Percentiles rank a stretch among this genome's conserved stretches.
phyloP scores from a whole-genome alignment of 1,139 yeast genomes.

The Yamadazyma kanchanaburiensis region DNA sequence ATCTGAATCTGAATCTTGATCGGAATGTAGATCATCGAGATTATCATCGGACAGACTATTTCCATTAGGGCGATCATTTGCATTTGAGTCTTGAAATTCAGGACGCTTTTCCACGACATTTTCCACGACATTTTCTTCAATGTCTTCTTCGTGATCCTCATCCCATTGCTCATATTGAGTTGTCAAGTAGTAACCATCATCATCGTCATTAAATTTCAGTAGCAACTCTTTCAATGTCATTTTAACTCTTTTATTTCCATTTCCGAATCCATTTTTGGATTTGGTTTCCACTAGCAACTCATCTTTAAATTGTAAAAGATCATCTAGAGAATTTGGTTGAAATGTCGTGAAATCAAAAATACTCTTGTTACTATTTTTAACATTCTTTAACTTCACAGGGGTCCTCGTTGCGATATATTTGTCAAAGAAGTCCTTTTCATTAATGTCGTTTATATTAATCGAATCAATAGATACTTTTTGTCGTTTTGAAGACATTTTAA shows the following conservation, averaged over 20 bases:
- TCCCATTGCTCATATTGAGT: conserved; percentile 57
- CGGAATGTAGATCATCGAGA: conserved; percentile 7
- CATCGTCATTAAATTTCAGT: conserved; percentile 33
- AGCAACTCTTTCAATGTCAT: conserved; percentile 50
- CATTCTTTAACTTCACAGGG: conserved; percentile 31
- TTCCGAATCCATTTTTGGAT: conserved; percentile 60
- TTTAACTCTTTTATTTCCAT: conserved; percentile 49
- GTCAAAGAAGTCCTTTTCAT: conserved; percentile 19
- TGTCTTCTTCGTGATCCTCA: conserved; percentile 10
- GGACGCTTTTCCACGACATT: no score
- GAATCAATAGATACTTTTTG: conserved; percentile 11
- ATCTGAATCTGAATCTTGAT: conserved; percentile 5
- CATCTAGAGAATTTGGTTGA: conserved; percentile 29
- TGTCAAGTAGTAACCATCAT: conserved; percentile 50
- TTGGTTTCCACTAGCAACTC: conserved; percentile 55
- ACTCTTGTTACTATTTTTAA: conserved; percentile 8
- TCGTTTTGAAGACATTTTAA: no score
- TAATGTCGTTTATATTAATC: conserved; percentile 1
- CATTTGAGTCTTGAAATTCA: no score
- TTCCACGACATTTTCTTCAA: conserved; percentile 10
- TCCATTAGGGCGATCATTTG: no score
- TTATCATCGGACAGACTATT: no score
- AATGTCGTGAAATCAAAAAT: conserved; percentile 26
- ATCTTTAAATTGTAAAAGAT: conserved; percentile 26
- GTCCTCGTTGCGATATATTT: conserved; percentile 28